Evolutionary conservation across 2,329 filamentous ascomycete genomes (phyloP), one percentile per base, ranked within the genome.

Genomic region (Leptographium radiaticola): DNA sequence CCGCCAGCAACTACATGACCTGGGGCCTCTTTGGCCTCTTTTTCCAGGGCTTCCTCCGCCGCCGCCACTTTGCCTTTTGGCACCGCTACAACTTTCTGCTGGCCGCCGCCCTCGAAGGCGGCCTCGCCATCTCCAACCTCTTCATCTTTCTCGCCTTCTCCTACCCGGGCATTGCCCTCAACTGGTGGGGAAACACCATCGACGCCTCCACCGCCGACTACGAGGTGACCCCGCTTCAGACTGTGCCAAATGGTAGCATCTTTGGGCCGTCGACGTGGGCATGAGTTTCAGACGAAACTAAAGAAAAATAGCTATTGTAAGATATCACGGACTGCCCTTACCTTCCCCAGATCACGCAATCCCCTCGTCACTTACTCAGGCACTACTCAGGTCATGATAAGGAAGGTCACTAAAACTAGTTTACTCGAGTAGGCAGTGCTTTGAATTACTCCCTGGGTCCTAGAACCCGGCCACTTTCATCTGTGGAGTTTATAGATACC

Each of bases 61-160:
- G 80, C 55, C 74, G 77, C 56, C 83, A 76, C 66, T 77, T 75
- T 3, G 83, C 80, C 31, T 87, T 84, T 84, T 88, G 84, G 84
- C 71, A 83, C 65, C 79, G 83, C 64, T 88, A 86, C 69, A 88
- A 88, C 69, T 88, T 87, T 64, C 75, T 87, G 62, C 79, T 82
- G 0, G 86, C 83, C 15, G 84, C 84, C 0, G 84, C 81, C 2
- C 69, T 88, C 44, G 84, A 88, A 63, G 79, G 77, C 47, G 84
- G 84, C 6, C 72, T 86, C 6, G 79, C 81, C 12, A 65, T 87
- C 18, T 78, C 75, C 42, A 83, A 82, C 0, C 75, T 88, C 39
- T 64, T 87, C 53, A 83, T 87, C 54, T 86, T 88, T 70, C 78
- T 86, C 59, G 75, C 80, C 1, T 68, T 88, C 38, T 79, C 48